Evolutionary conservation across 1,139 yeast genomes (phyloP).

Genomic region (Meyerozyma carpophila): DNA sequence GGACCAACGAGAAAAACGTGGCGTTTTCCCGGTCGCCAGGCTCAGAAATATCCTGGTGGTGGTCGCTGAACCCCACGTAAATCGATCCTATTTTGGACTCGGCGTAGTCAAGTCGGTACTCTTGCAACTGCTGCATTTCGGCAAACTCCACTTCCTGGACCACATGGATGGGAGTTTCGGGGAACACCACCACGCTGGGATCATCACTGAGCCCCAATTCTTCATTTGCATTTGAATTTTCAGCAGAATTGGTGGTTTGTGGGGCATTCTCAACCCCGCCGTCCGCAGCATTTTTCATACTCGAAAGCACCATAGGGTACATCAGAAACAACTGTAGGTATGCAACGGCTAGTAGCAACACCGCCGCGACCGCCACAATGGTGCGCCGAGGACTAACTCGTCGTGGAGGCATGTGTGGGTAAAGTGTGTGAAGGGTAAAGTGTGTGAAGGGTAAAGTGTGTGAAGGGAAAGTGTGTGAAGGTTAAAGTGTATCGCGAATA

Average conservation of each 20-base stretch:
- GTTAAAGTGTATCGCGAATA: no score
- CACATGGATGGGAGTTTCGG: not conserved
- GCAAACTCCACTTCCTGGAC: conserved; percentile 3
- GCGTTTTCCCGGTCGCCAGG: conserved; percentile 28
- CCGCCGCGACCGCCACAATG: not conserved
- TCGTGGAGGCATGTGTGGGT: not conserved
- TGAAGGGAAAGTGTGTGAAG: no score
- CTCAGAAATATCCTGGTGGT: not conserved
- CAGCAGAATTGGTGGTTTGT: not conserved
- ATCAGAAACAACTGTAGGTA: not conserved
- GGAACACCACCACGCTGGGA: not conserved
- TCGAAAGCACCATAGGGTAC: not conserved
- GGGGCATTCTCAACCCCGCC: not conserved
- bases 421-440: no score
- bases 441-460: no score
- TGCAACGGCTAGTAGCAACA: not conserved
- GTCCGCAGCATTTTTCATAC: no score
- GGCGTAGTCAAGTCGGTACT: conserved; percentile 3
- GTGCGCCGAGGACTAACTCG: not conserved
- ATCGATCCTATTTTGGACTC: not conserved
- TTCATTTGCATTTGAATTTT: not conserved
- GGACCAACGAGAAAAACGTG: conserved; percentile 67
- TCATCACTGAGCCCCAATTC: not conserved
- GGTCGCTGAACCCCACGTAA: not conserved
- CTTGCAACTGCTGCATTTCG: conserved; percentile 3